Base-by-base conservation (phyloP, 257 asterid genomes). In the Cinchona pubescens region DNA sequence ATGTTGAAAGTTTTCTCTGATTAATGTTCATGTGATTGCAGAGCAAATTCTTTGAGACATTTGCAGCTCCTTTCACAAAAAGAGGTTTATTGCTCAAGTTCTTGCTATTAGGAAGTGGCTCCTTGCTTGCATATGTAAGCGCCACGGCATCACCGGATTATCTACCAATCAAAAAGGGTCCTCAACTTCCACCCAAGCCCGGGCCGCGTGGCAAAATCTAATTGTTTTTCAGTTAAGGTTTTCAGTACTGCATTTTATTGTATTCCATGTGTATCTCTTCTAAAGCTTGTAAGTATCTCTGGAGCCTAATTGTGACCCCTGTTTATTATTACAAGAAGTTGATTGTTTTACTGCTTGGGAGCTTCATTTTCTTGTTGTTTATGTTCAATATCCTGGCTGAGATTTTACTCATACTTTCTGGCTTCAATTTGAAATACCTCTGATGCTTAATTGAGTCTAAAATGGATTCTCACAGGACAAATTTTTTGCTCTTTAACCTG, bases 41-140 rank as follows among this genome's bases (percentile, higher is more conserved):
- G 97, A 94, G 98, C 92, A 92, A 94, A 82, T 94, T 94, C 85
- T 94, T 94, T 55, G 96, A 92, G 86, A 94, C 98, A 77, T 92
- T 94, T 87, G 98, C 96, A 61, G 97, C 97, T 71, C 98, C 97
- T 30, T 94, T 94, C 91, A 92, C 97, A 85, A 92, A 92, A 87
- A 94, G 98, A 87, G 97, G 97, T 38, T 79, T 94, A 76, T 76
- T 94, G 96, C 94, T 94, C 81, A 92, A 94, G 69, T 94, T 92
- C 92, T 88, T 92, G 96, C 84, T 94, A n/a, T 25, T 94, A 56
- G 97, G 96, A 78, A 97, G 98, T 49, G 97, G 97, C 53, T 81
- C 91, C 69, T 86, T 93, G 8, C 90, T 94, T 69, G 94, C 96
- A 66, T 94, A 90, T 67, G 90, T 85, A 69, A 90, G 97, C 79